Evolutionary conservation across 768 basidiomycete species (phyloP).

Genomic region (Podaxis sp.): DNA sequence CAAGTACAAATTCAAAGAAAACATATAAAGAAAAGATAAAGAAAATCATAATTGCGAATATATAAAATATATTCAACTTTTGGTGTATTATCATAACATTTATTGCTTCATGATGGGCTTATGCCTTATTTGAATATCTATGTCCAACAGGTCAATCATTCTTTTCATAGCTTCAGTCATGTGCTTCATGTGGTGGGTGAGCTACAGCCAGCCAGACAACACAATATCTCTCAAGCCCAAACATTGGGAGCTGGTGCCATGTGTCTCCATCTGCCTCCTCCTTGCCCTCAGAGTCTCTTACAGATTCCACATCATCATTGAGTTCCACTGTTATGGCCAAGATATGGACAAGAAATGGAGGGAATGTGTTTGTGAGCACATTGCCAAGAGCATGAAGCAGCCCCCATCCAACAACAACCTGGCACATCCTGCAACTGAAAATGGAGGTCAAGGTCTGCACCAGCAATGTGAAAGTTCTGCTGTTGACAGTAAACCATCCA

Average conservation of each 20-base stretch:
- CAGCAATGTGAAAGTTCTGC: no score
- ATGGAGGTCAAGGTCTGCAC: no score
- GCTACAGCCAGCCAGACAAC: slow-evolving; percentile 41
- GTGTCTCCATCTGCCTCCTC: slow-evolving; percentile 46
- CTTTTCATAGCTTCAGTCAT: slow-evolving; percentile 10
- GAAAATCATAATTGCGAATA: no score
- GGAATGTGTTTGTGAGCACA: slow-evolving; percentile 18
- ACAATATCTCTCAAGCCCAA: no score
- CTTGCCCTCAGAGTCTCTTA: slow-evolving; percentile 54
- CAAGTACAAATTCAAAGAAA: no score
- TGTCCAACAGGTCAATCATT: slow-evolving; percentile 1
- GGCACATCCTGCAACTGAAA: no score
- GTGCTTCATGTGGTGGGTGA: slow-evolving; percentile 14
- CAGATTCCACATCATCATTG: slow-evolving; percentile 47
- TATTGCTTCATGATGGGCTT: no score
- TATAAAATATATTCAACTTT: no score
- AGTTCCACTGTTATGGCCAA: slow-evolving; percentile 49
- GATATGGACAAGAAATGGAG: slow-evolving; percentile 28
- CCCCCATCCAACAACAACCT: no score
- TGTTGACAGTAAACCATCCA: no score
- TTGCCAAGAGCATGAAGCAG: not conserved
- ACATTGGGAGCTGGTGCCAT: slow-evolving; percentile 30
- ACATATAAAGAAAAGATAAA: no score
- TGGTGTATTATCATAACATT: no score
- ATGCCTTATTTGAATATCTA: not conserved